Evolutionary conservation across 305 asterid species (phyloP), one percentile per base, ranked within the genome.

Genomic region (Stenogyne calaminthoides): DNA sequence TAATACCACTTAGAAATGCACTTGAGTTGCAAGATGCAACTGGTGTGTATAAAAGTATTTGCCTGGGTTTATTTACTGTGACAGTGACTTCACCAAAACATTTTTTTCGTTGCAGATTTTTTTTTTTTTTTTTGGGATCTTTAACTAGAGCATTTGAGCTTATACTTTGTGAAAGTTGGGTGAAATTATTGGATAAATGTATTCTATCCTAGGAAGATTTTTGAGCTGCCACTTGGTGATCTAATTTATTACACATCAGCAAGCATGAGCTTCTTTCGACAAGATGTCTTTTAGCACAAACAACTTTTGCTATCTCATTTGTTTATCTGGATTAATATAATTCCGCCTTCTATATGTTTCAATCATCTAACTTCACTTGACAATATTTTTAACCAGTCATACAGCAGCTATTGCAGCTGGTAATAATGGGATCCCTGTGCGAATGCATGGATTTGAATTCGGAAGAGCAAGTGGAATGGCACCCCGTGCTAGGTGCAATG

Each of bases 391-490:
- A 76, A 70, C 73, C 89, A 95, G 99, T 75, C 99, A 95, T 71
- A 95, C 97, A 18, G 98, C 99, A 15, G 87, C 99, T 44, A 95
- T 91, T 71, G 99, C 99, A 16, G 99, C 98, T 75, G 99, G 99
- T 77, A 92, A 95, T 81, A 95, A 95, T 78, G 99, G 99, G 67
- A 84, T 95, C 78, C 96, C 96, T 19, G 99, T 95, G 69, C 87
- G 96, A 76, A 82, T 95, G 96, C 87, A 90, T 68, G 99, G 99
- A 71, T 88, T 75, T 81, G 99, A 92, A 85, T 92, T 92, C 54
- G 99, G 99, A 82, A 80, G 86, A 86, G 99, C 99, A 63, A 95
- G 99, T 87, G 99, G 99, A 77, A 95, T 95, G 99, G 99, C 99
- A 65, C 99, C 99, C 25, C 98, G 99, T 64, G 99, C 99, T 40